Percentiles rank a stretch among this genome's conserved stretches.
Conservation (phyloP, 2,329 filamentous ascomycete genomes). For the Aureobasidium musti region DNA sequence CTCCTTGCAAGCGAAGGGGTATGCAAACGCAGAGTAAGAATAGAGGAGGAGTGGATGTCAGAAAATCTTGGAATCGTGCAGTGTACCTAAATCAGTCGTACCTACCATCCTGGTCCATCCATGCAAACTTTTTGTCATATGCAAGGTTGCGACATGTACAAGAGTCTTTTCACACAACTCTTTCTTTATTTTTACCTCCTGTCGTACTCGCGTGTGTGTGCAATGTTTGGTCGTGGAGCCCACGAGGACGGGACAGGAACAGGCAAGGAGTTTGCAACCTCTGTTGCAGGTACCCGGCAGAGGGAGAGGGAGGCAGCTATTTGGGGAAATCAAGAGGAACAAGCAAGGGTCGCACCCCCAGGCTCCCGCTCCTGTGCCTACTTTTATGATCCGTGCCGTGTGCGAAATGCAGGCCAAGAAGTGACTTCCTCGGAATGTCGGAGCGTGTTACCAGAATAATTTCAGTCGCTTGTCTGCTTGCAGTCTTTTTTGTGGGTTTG, state of each 20-base stretch:
- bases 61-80: constrained; percentile 18
- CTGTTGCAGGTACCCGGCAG: constrained; percentile 21
- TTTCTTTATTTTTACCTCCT: constrained; percentile 1
- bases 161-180: background rate
- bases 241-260: constrained; percentile 23
- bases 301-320: constrained; percentile 18
- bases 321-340: background rate
- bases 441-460: constrained; percentile 11
- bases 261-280: constrained; percentile 15
- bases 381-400: constrained; percentile 13
- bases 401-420: constrained; percentile 24
- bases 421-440: constrained; percentile 2
- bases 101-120: background rate
- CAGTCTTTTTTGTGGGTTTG: background rate
- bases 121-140: background rate
- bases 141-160: constrained; percentile 8
- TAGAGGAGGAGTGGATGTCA: background rate
- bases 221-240: background rate
- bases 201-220: constrained; percentile 7
- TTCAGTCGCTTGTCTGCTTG: constrained; percentile 1
- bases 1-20: background rate
- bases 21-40: background rate
- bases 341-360: background rate
- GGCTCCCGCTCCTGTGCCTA: background rate
- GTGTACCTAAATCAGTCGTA: constrained; percentile 19